Evolutionary conservation across 176 grass and related monocot species (phyloP).

Genomic region (Musa schizocarpa): DNA sequence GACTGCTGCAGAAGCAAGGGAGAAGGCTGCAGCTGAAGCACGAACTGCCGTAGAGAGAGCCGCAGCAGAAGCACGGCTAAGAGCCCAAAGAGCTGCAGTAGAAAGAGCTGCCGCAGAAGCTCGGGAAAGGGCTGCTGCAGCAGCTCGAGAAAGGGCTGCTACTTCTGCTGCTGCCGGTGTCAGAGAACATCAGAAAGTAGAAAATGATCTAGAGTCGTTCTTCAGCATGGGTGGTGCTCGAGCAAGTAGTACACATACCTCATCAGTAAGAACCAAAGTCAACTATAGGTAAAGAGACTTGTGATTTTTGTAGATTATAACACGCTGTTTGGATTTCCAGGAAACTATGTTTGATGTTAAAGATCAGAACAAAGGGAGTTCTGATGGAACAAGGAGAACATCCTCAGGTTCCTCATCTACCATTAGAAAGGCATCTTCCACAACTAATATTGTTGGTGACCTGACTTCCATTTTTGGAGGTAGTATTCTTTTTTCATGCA

Average conservation of each 20-base stretch:
- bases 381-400: slow-evolving; percentile 35
- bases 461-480: slow-evolving; percentile 93
- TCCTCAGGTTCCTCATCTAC: slow-evolving; percentile 46
- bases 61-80: background rate
- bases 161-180: slow-evolving; percentile 38
- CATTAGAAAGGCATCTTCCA: slow-evolving; percentile 70
- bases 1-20: background rate
- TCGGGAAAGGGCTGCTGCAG: background rate
- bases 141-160: background rate
- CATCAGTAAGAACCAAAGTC: slow-evolving; percentile 36
- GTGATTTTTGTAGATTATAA: background rate
- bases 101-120: slow-evolving; percentile 16
- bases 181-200: slow-evolving; percentile 51
- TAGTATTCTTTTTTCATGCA: slow-evolving; percentile 30
- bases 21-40: background rate
- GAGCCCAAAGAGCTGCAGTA: background rate
- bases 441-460: slow-evolving; percentile 87
- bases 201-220: slow-evolving; percentile 92
- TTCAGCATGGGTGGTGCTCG: slow-evolving; percentile 62
- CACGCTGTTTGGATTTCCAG: slow-evolving; percentile 39
- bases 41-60: background rate
- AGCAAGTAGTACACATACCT: slow-evolving; percentile 58
- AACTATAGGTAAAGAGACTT: slow-evolving; percentile 12
- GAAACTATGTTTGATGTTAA: slow-evolving; percentile 68
- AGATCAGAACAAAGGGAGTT: slow-evolving; percentile 37